Base-by-base conservation (phyloP, 805 yeast species). In the Yarrowia yakushimensis region DNA sequence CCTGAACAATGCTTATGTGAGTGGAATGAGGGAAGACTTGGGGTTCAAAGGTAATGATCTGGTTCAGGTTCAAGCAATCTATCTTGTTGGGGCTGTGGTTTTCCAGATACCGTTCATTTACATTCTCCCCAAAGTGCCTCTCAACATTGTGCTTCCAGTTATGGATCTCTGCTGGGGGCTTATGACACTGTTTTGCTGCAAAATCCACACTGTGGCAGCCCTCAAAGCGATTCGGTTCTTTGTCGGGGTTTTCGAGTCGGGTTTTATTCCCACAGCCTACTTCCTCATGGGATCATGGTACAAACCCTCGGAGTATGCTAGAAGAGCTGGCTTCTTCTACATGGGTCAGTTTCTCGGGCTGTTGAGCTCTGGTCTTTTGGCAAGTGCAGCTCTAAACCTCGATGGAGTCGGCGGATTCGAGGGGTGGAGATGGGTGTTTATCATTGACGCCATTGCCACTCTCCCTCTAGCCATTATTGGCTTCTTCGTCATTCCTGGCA, bases 341-440 rank as follows among this genome's bases (percentile, higher is more conserved):
- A 72, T 80, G 42, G 87, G 88, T 43, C 87, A 84, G 65, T 82
- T 79, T 66, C 73, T 86, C 31, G 90, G 87, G 33, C 73, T 79
- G 18, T 74, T 84, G 63, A 82, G 87, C 13, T 79, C 86, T 1
- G 87, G 88, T 50, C 79, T 83, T 63, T 75, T 86, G 67, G 82
- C 86, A 12, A 80, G 84, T 13, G 77, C 85, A 27, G 79, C 75
- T 63, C 67, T 76, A 17, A 66, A 72, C 36, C 69, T 85, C 67
- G 72, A 77, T 59, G 87, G 85, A 30, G 73, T 70, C 6, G 68
- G 70, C 41, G 88, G 88, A 0, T 72, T 81, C n/a, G 77, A 78
- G 9, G 83, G 87, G 10, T 86, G 89, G 89, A 78, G 85, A 75
- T 86, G 90, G 90, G 82, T 83, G 69, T 86, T 84, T 68, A 81